A percentile compares a stretch with the other conserved stretches of the same genome.
These are phyloP conservation scores for Ormosia emarginata DNA, from an alignment of 306 rosid species.

Conservation along the genomic window DNA sequence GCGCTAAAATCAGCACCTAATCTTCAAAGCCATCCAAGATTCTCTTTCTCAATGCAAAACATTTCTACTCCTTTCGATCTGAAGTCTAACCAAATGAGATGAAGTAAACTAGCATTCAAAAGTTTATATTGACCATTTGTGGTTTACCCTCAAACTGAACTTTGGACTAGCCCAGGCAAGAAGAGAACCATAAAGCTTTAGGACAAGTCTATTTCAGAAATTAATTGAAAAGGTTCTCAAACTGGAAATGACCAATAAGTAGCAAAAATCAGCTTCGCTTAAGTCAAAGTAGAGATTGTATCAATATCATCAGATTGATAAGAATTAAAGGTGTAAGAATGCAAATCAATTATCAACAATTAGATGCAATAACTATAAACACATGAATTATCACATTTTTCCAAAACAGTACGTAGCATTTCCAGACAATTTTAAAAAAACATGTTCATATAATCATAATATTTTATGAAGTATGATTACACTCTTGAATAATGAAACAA, in stretches of 20 bases:
- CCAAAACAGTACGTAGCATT: background rate
- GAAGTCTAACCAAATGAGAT: background rate
- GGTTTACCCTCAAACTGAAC: background rate
- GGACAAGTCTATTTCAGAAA: background rate
- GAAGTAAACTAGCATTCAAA: background rate
- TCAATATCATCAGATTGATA: conserved; percentile 1
- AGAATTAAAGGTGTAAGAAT: background rate
- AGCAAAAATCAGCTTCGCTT: background rate
- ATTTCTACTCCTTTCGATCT: background rate
- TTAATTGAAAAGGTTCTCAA: background rate
- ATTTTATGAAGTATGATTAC: background rate
- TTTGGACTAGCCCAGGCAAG: background rate
- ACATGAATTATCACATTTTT: background rate
- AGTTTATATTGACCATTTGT: background rate
- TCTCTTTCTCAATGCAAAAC: background rate
- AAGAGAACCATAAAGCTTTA: background rate
- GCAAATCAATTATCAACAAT: background rate
- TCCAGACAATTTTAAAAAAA: background rate
- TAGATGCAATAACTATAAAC: background rate
- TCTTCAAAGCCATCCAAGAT: conserved; percentile 7
- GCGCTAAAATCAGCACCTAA: background rate
- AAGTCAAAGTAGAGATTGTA: background rate
- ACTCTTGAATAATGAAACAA: background rate
- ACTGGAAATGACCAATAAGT: background rate
- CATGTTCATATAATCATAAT: background rate